Evolutionary conservation across 148 eudicot species (phyloP), one percentile per base, ranked within the genome.

Genomic region (Vaccinium darrowii): DNA sequence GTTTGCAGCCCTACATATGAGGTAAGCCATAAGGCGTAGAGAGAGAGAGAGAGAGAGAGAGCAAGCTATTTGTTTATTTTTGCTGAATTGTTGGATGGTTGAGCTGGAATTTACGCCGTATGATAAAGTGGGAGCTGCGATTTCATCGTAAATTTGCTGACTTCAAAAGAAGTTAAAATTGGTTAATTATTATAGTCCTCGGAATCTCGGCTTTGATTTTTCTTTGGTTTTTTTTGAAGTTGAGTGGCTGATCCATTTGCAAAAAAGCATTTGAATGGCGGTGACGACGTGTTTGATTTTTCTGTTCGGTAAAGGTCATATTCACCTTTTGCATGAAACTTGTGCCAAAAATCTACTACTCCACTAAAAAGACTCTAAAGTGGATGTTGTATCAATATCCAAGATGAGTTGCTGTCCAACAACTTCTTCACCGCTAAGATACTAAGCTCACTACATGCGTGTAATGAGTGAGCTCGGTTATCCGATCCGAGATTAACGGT

Each of bases 341-440:
- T 39, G 13, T 2, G 36, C 62, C 80, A 78, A 14, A 51, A 78
- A 16, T 7, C 47, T 43, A 43, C 47, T 43, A 4, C 33, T 30
- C 33, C 33, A 30, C 25, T 49, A 21, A 52, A 78, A 78, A 51
- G 80, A 78, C 23, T 78, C 19, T 53, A 78, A 27, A 78, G 81
- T 78, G 81, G 60, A 27, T 7, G 18, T 4, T 14, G 81, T 14
- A 0, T 23, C 80, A 51, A 25, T 27, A 6, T 11, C 50, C 14
- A 65, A 23, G 30, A 23, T 52, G 62, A 25, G 18, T 5, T 52
- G 60, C 30, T 50, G 58, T 53, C 39, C 39, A 23, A 12, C 39
- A 78, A 78, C 62, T 78, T 52, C 62, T 78, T 78, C n/a, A 78
- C 81, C 43, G 12, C 81, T 53, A 78, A 78, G 81, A 53, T 11